Evolutionary conservation across 257 asterid genomes (phyloP).

Genomic region (Solanum corneliomulleri): DNA sequence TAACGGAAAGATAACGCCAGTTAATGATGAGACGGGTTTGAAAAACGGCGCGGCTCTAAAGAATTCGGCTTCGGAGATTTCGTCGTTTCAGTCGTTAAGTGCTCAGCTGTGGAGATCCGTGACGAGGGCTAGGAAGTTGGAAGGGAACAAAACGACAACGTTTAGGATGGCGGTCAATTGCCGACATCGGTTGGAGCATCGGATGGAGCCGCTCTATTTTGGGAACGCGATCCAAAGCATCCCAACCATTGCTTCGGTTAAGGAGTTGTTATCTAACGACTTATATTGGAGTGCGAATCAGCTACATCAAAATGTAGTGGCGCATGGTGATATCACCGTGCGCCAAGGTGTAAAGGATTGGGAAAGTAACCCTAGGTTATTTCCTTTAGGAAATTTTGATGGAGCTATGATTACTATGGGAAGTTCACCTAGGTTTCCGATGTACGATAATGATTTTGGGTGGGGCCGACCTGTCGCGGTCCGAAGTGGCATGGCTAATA

Average conservation of each 20-base stretch:
- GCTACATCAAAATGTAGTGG: slow-evolving; percentile 65
- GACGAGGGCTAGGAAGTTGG: slow-evolving; percentile 64
- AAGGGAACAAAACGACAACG: slow-evolving; percentile 49
- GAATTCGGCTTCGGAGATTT: slow-evolving; percentile 33
- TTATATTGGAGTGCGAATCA: slow-evolving; percentile 53
- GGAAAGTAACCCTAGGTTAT: slow-evolving; percentile 73
- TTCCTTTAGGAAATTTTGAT: slow-evolving; percentile 85
- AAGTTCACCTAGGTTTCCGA: slow-evolving; percentile 95
- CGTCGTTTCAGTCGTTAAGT: slow-evolving; percentile 76
- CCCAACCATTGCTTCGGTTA: slow-evolving; percentile 45
- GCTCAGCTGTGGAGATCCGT: slow-evolving; percentile 88
- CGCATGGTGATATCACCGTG: slow-evolving; percentile 56
- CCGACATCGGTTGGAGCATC: slow-evolving; percentile 70
- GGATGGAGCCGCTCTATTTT: slow-evolving; percentile 60
- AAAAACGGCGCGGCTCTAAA: slow-evolving; percentile 1
- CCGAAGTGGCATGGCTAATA: slow-evolving; percentile 82
- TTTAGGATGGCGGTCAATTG: slow-evolving; percentile 94
- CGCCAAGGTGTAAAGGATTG: slow-evolving; percentile 69
- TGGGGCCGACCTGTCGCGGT: slow-evolving; percentile 89
- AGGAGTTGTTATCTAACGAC: slow-evolving; percentile 46
- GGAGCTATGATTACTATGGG: slow-evolving; percentile 99
- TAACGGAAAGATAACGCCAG: slow-evolving; percentile 37
- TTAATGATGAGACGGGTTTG: neutral
- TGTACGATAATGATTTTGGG: slow-evolving; percentile 93
- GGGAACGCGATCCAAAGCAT: slow-evolving; percentile 88